Evolutionary conservation across 192 early-diverging fungal genomes (phyloP), one percentile per base, ranked within the genome.

Genomic region (Spizellomyces sp.): DNA sequence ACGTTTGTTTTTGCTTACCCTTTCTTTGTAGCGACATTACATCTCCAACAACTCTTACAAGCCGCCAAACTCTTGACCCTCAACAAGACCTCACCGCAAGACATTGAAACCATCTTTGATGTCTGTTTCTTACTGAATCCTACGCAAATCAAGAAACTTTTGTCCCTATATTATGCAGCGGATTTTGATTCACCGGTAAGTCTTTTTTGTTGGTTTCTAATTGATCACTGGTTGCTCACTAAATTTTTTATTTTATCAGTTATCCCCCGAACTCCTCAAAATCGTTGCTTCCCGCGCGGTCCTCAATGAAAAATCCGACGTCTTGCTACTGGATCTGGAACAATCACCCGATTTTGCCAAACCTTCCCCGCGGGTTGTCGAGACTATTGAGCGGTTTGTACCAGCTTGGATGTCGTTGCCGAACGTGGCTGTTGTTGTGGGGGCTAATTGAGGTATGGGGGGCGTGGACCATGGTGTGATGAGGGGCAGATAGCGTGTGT

Each of bases 31-130:
- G 84, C 84, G 44, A 84, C 85, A 7, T 83, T 96, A 64, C 95
- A 98, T 74, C 80, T 96, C 5, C 95, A 98, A 75, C 94, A 94
- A 67, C 79, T 99, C 65, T 87, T 96, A 78, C 96, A 99, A 79
- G 94, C 96, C 8, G 95, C 95, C 62, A 98, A 99, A 84, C 83
- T 99, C 27, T 74, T 99, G 67, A 97, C 98, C 74, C 84, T 99
- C 75, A 94, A 94, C 84, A 96, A 96, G 85, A 92, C 88, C 42
- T 81, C 86, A 14, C 84, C 84, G 67, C 87, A 92, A 63, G 98
- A 99, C 72, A 96, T 99, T 69, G 93, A 98, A 73, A 96, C 93
- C 56, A 98, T 99, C 73, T 98, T 98, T 67, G 96, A 98, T 84
- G 96, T 99, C 58, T 98, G 96, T 81, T 96, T 94, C 86, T 82